These are phyloP conservation scores for Atkinsonella hypoxylon DNA, from an alignment of 2,329 filamentous ascomycete species.

Conservation along the genomic window DNA sequence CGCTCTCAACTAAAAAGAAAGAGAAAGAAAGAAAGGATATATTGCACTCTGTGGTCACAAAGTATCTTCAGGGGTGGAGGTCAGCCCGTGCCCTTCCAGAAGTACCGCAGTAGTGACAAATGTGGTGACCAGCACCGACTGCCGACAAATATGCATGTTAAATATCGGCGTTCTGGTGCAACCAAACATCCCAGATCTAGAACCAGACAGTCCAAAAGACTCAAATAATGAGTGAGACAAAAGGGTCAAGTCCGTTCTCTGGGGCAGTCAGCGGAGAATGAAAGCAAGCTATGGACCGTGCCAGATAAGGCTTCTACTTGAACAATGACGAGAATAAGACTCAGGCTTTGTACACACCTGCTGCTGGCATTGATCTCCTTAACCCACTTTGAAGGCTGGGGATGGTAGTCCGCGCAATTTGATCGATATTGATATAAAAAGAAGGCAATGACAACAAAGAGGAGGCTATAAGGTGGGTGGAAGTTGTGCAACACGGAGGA, in stretches of 20 bases:
- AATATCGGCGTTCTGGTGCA: background rate
- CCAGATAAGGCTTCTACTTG: too few relatives aligned
- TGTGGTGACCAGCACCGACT: conserved; percentile 11
- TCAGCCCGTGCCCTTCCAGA: background rate
- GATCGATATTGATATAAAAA: background rate
- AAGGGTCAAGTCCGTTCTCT: background rate
- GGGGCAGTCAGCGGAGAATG: background rate
- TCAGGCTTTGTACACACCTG: background rate
- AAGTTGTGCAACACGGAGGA: conserved; percentile 2
- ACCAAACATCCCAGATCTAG: background rate
- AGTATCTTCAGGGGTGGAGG: background rate
- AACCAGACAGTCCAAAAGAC: background rate
- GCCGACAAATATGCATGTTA: conserved; percentile 10
- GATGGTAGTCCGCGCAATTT: background rate
- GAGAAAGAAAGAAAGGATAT: background rate
- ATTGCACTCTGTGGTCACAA: background rate
- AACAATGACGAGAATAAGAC: too few relatives aligned
- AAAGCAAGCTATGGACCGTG: too few relatives aligned
- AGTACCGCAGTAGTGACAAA: conserved; percentile 7
- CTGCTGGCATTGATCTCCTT: background rate
- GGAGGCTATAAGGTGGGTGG: background rate
- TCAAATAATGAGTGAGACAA: background rate
- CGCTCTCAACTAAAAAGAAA: background rate
- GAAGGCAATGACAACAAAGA: background rate
- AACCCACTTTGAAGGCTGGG: background rate